Evolutionary conservation across 1,139 yeast species (phyloP).

Genomic region (Suhomyces terraborum): DNA sequence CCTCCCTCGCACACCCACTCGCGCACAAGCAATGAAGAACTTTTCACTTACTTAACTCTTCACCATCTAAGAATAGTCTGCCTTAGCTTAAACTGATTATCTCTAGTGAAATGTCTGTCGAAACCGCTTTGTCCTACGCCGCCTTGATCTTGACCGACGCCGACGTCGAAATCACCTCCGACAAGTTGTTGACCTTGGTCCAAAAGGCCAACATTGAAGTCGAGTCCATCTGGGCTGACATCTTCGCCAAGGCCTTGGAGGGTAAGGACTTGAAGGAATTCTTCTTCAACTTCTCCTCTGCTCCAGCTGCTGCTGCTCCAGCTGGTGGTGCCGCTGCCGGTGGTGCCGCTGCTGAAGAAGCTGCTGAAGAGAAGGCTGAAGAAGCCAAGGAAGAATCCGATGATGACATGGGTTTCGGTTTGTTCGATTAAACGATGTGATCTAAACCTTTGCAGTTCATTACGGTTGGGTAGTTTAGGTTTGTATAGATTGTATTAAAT

Average conservation of each 20-base stretch:
- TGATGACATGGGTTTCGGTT: conserved; percentile 86
- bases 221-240: conserved; percentile 90
- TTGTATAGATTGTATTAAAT: conserved; percentile 13
- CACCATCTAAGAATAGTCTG: conserved; percentile 31
- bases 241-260: conserved; percentile 94
- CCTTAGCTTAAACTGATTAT: conserved; percentile 29
- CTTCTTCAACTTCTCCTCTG: conserved; percentile 72
- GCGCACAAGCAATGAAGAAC: conserved; percentile 10
- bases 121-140: conserved; percentile 80
- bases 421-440: conserved; percentile 49
- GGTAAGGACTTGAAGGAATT: conserved; percentile 95
- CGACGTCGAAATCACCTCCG: conserved; percentile 91
- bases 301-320: conserved; percentile 45
- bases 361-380: conserved; percentile 46
- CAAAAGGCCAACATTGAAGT: conserved; percentile 63
- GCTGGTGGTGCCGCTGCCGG: conserved; percentile 63
- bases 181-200: conserved; percentile 76
- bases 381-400: conserved; percentile 69
- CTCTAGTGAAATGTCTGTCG: conserved; percentile 50
- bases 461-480: conserved; percentile 13
- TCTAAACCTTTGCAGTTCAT: conserved; percentile 11
- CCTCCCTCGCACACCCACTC: conserved; percentile 4
- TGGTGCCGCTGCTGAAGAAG: conserved; percentile 57
- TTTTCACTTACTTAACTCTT: conserved; percentile 12
- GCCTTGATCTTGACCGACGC: conserved; percentile 98